Evolutionary conservation across 208 protist genomes (phyloP), one percentile per base, ranked within the genome.

Genomic region (Crithidia expoeki): DNA sequence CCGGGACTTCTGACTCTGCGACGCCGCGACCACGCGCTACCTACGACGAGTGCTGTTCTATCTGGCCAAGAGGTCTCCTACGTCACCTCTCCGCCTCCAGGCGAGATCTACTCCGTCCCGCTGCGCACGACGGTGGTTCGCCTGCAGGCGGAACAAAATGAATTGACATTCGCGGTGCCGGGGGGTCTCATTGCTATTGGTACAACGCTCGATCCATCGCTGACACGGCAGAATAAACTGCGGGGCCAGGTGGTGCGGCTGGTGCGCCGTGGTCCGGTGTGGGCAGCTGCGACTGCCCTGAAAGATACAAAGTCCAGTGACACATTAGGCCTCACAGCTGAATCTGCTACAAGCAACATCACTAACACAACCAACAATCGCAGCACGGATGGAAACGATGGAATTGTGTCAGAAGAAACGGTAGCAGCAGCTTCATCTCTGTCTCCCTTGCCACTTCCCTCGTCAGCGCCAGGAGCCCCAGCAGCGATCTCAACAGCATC

Each of bases 151-250:
- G 98, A 99, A 85, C 76, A 98, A 34, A 99, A 99, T 80, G 80
- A 87, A 25, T 83, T 99, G 21, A 84, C 99, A 85, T 99, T 96
- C 74, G 99, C n/a, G 59, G 94, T 99, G 17, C 98, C 99, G 32
- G 99, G 99, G 68, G 98, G 99, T 33, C 84, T 99, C 27, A 99
- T 99, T 81, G 98, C 98, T 68, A 93, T 99, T n/a, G 98, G 99
- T 46, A 99, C 99, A 27, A 97, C 96, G 32, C 98, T 99, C 51
- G 99, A 99, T 89, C 99, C 99, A 23, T 98, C 97, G 14, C 85
- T 99, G 16, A 99, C 98, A 25, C 90, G 98, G 49, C 96, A 98
- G 30, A 98, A 99, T n/a, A 95, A 98, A 57, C 88, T 99, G 51
- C 97, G 99, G 33, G 99, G 99, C 14, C 90, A 99, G 79, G 92